Percentiles rank a stretch among this genome's conserved stretches.
These are phyloP conservation scores for Pseudogymnoascus pannorum DNA, from an alignment of 2,329 filamentous ascomycete species.

Conservation along the genomic window DNA sequence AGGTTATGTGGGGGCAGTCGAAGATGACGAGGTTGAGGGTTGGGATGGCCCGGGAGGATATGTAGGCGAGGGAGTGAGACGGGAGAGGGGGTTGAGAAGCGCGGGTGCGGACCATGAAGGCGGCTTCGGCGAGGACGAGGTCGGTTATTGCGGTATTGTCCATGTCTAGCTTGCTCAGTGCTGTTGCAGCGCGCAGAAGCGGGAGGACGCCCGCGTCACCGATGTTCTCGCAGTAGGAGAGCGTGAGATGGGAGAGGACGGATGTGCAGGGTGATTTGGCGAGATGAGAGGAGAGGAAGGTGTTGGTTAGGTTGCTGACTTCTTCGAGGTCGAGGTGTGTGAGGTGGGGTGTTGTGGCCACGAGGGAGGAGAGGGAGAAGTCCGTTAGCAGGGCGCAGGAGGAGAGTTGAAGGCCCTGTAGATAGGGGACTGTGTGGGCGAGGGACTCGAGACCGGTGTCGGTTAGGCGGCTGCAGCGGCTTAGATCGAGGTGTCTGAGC, in stretches of 20 bases:
- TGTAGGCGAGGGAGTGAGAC: not conserved
- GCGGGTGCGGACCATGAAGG: conserved; percentile 66
- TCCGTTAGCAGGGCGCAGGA: conserved; percentile 72
- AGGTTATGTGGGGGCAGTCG: conserved; percentile 87
- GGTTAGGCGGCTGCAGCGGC: conserved; percentile 68
- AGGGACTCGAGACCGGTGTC: conserved; percentile 64
- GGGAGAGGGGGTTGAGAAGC: conserved; percentile 30
- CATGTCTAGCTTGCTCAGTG: conserved; percentile 67
- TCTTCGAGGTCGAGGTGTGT: conserved; percentile 90
- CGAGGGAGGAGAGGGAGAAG: conserved; percentile 59
- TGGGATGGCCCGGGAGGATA: conserved; percentile 27
- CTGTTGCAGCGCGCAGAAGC: conserved; percentile 66
- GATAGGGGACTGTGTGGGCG: conserved; percentile 64
- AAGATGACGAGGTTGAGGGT: conserved; percentile 76
- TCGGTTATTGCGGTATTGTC: conserved; percentile 93
- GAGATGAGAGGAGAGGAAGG: conserved; percentile 62
- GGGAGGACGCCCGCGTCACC: conserved; percentile 79
- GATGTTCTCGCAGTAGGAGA: conserved; percentile 84
- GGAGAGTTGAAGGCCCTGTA: conserved; percentile 78
- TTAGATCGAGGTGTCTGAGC: conserved; percentile 78
- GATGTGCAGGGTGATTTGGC: conserved; percentile 68
- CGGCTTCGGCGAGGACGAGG: conserved; percentile 76
- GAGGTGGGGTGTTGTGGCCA: conserved; percentile 68
- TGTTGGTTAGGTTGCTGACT: conserved; percentile 68
- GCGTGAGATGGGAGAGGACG: conserved; percentile 68